Conservation (phyloP, 2,329 filamentous ascomycete genomes). For the Fusarium ramigenum region DNA sequence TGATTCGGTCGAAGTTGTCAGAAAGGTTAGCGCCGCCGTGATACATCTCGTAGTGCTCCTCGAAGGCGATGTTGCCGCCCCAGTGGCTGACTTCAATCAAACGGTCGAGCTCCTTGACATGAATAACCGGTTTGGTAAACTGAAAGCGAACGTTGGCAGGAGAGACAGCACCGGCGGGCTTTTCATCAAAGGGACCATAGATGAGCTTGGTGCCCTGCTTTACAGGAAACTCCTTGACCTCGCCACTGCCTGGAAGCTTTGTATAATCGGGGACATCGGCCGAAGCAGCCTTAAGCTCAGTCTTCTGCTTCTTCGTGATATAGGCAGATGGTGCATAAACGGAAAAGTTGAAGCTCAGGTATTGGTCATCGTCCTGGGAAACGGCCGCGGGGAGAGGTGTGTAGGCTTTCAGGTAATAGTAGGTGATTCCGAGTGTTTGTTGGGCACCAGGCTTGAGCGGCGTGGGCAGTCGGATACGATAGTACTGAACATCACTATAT, state of each 20-base stretch:
- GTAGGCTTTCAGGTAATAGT: slow-evolving; percentile 82
- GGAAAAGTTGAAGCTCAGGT: slow-evolving; percentile 85
- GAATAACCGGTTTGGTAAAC: slow-evolving; percentile 90
- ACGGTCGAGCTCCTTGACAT: slow-evolving; percentile 81
- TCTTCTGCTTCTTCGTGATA: slow-evolving; percentile 91
- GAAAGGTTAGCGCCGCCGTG: slow-evolving; percentile 86
- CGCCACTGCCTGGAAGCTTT: slow-evolving; percentile 68
- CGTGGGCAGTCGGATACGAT: slow-evolving; percentile 79
- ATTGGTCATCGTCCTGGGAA: slow-evolving; percentile 86
- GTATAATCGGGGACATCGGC: slow-evolving; percentile 87
- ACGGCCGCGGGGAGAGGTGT: slow-evolving; percentile 83
- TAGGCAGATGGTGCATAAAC: slow-evolving; percentile 88
- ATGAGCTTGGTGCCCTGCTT: slow-evolving; percentile 87
- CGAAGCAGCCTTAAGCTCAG: slow-evolving; percentile 89
- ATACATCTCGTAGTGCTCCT: slow-evolving; percentile 89
- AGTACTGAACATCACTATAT: slow-evolving; percentile 78
- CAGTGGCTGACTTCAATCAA: slow-evolving; percentile 97
- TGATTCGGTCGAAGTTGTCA: slow-evolving; percentile 77
- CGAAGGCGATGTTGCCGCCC: slow-evolving; percentile 95
- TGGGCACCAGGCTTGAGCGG: slow-evolving; percentile 80
- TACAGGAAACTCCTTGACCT: slow-evolving; percentile 73
- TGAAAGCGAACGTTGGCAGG: slow-evolving; percentile 88
- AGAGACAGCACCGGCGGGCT: slow-evolving; percentile 79
- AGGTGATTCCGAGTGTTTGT: slow-evolving; percentile 88
- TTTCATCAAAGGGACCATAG: slow-evolving; percentile 88